Conservation (phyloP, 2,329 filamentous ascomycete genomes). For the Colletotrichum sp. region DNA sequence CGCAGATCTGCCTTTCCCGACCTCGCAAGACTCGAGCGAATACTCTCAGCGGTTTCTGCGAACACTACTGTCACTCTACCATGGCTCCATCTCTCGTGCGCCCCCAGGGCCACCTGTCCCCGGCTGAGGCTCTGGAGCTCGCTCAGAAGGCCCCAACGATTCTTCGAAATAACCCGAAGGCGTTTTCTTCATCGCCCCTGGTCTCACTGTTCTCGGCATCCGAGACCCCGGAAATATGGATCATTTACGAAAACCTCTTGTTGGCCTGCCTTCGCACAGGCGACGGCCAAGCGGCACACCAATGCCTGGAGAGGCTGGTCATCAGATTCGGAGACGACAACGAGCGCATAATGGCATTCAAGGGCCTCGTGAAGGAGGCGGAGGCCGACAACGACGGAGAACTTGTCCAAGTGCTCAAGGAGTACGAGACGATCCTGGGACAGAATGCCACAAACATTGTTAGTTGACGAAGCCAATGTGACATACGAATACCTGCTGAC, state of each 20-base stretch:
- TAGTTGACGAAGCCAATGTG: constrained; percentile 35
- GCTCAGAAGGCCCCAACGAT: constrained; percentile 67
- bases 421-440: constrained; percentile 78
- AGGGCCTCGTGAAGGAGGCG: constrained; percentile 85
- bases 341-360: constrained; percentile 84
- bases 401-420: constrained; percentile 72
- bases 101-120: constrained; percentile 62
- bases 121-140: constrained; percentile 59
- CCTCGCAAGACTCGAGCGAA: background rate
- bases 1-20: background rate
- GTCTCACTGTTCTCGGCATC: constrained; percentile 57
- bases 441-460: constrained; percentile 83
- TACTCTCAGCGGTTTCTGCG: background rate
- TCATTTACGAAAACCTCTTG: constrained; percentile 84
- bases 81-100: constrained; percentile 62
- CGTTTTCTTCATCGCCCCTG: constrained; percentile 60
- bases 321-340: constrained; percentile 83
- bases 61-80: background rate
- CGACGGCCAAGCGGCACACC: constrained; percentile 78
- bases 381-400: constrained; percentile 70
- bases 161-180: constrained; percentile 58
- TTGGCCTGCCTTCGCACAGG: constrained; percentile 83
- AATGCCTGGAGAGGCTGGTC: constrained; percentile 77
- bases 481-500: constrained; percentile 31
- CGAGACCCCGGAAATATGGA: constrained; percentile 84